Conservation (phyloP, 768 basidiomycete genomes). For the Phlebiopsis flavidoalba region DNA sequence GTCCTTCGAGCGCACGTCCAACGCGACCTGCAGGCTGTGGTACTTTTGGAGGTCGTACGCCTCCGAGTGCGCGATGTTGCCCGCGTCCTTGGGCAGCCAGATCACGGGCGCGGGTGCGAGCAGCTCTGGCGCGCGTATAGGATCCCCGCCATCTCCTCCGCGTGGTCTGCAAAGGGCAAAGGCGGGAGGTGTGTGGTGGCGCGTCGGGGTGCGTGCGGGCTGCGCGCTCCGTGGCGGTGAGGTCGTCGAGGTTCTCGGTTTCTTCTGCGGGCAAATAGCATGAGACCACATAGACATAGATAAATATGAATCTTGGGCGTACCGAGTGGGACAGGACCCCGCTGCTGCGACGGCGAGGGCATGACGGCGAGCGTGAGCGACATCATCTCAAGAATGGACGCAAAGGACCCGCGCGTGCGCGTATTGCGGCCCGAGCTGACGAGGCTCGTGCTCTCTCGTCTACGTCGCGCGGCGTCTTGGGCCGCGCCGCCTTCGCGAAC, state of each 20-base stretch:
- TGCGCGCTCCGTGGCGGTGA: constrained; percentile 72
- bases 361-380: constrained; percentile 69
- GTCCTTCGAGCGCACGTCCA: constrained; percentile 56
- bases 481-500: constrained; percentile 42
- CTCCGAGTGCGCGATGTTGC: constrained; percentile 69
- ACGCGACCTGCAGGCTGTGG: constrained; percentile 63
- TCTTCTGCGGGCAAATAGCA: constrained; percentile 34
- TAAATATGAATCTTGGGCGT: neutral
- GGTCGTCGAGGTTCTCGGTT: constrained; percentile 77
- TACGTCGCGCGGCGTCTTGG: constrained; percentile 21
- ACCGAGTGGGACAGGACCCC: constrained; percentile 67
- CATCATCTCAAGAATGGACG: constrained; percentile 84
- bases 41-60: constrained; percentile 72
- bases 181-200: constrained; percentile 62
- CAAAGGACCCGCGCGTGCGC: constrained; percentile 67
- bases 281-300: neutral
- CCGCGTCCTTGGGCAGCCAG: constrained; percentile 79
- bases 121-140: constrained; percentile 79
- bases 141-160: constrained; percentile 71
- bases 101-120: constrained; percentile 75
- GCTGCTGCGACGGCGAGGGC: constrained; percentile 50
- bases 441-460: constrained; percentile 48
- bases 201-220: constrained; percentile 76
- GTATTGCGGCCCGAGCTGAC: constrained; percentile 31
- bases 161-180: constrained; percentile 67